Base-by-base conservation (phyloP, 306 rosid species). In the Leucaena leucocephala region DNA sequence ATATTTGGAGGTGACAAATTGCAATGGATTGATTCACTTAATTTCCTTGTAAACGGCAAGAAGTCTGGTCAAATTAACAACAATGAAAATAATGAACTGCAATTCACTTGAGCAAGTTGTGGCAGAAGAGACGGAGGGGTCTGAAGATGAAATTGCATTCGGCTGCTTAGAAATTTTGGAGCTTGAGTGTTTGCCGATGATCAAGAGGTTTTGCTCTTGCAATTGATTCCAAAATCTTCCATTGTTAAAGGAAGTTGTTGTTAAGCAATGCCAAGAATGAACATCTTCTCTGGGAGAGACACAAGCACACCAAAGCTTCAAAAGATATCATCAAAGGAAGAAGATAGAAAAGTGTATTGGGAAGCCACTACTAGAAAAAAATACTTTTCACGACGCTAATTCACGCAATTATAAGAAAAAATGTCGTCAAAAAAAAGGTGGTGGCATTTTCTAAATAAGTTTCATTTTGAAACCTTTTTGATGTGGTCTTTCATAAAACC, bases 191-290 rank as follows among this genome's bases (percentile, higher is more conserved):
- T 44, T 44, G 48, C 48, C 48, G 8, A 44, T 8, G 48, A 44
- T 55, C 4, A 19, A n/a, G 3, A 55, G 10, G 10, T 55, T 55
- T 55, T 55, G 33, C 34, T 55, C 62, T 2, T 7, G 62, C 0
- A 19, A 55, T 1, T 49, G 19, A 1, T 0, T 15, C 5, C 4
- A 14, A 7, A 49, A 49, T 7, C 55, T 49, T 49, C 55, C 6
- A 49, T 15, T 1, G 19, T 4, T 49, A 4, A 0, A 5, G 1
- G 3, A 38, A 54, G 36, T 73, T 36, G 77, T 73, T 8, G 72
- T 68, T 5, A 10, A 2, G 17, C 39, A 68, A 44, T 68, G 73
- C 50, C 72, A 7, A 46, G 72, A 19, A 68, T 68, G 72, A 11
- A 8, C 35, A n/a, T 0, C 36, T 68, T 68, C 72, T 68, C 72